Evolutionary conservation across 306 rosid species (phyloP).

Genomic region (Trichosanthes cucumerina): DNA sequence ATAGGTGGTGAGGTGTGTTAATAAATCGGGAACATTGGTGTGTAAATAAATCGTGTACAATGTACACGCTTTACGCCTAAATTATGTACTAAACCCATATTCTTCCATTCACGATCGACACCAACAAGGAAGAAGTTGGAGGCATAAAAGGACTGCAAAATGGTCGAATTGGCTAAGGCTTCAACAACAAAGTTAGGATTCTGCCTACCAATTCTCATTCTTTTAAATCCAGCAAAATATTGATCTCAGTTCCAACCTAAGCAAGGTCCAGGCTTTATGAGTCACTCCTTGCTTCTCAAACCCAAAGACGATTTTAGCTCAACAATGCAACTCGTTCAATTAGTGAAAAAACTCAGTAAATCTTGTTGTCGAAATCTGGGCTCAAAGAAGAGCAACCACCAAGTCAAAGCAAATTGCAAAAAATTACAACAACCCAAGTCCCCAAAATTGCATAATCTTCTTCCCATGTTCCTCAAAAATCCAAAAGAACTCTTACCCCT

Average conservation of each 20-base stretch:
- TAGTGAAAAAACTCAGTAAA: slow-evolving; percentile 43
- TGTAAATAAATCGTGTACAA: too few relatives aligned
- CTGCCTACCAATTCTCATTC: slow-evolving; percentile 55
- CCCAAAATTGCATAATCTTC: not conserved
- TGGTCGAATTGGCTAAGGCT: slow-evolving; percentile 63
- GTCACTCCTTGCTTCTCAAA: slow-evolving; percentile 78
- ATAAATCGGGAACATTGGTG: too few relatives aligned
- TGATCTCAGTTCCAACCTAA: slow-evolving; percentile 57
- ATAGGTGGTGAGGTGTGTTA: too few relatives aligned
- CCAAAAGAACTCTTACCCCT: not conserved
- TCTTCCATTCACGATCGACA: slow-evolving; percentile 20
- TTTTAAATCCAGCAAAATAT: slow-evolving; percentile 62
- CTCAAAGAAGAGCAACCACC: slow-evolving; percentile 27
- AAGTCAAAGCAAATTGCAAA: not conserved
- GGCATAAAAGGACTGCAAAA: slow-evolving; percentile 61
- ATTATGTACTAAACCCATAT: too few relatives aligned
- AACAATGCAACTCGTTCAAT: slow-evolving; percentile 46
- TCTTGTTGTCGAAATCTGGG: slow-evolving; percentile 56
- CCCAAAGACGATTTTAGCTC: slow-evolving; percentile 75
- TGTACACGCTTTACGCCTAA: too few relatives aligned
- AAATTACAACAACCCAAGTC: not conserved
- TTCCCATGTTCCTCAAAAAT: not conserved
- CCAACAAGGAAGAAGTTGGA: slow-evolving; percentile 68
- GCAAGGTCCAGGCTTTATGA: slow-evolving; percentile 70
- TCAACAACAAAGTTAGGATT: slow-evolving; percentile 64